Evolutionary conservation across 192 early-diverging fungal species (phyloP), one percentile per base, ranked within the genome.

Genomic region (Entrophospora sp.): DNA sequence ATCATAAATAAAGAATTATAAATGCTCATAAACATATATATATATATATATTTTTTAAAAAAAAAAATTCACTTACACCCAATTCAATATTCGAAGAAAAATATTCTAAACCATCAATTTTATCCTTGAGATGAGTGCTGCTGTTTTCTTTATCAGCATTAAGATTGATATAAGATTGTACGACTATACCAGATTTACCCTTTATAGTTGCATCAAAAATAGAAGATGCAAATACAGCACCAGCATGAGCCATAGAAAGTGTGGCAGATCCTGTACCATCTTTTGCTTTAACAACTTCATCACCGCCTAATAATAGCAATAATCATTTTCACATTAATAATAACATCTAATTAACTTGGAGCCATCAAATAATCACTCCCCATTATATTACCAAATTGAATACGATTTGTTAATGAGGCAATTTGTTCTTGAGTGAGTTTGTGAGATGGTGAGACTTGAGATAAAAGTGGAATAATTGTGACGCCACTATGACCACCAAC

Each of bases 401-500:
- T 94, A 58, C 96, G 91, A 81, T 98, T 69, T 62, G 94, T 96
- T 64, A 98, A 80, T 18, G 82, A 82, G 61, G 91, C 90, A 66
- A 90, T 79, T 81, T 97, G 87, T 67, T 92, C 92, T 70, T 91
- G 77, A 71, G 84, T 79, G 67, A 95, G 89, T 61, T 78, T 68
- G 9, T 88, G 76, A 66, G 77, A 68, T 57, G 79, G 73, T 36
- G 79, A 76, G 38, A 82, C 73, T 83, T 93, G 87, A 71, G 87
- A 90, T 72, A 98, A 88, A 42, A 98, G 77, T 28, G 96, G 96
- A 48, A 97, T 83, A 72, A 98, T 98, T 75, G 96, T 96, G 61
- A 93, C 83, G 40, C 96, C 96, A 65, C 89, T 90, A 82, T 98
- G 96, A 55, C 96, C 96, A 61, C 95, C 95, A 68, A 95, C 83